A percentile compares a stretch with the other conserved stretches of the same genome.
phyloP scores from a whole-genome alignment of 768 basidiomycete genomes.

The Butyriboletus loyo region DNA sequence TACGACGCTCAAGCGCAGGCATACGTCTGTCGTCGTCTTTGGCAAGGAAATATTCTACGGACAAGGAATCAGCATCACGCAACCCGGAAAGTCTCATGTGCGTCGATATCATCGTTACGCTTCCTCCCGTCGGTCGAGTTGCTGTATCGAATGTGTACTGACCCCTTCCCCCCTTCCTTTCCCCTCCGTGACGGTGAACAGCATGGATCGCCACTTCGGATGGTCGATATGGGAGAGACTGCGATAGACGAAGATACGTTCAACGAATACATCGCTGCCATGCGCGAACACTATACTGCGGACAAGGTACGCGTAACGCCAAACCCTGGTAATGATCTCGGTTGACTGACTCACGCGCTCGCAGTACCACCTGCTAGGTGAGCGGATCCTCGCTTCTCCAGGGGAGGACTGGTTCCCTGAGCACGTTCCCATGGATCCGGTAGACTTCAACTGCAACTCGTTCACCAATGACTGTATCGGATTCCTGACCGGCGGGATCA shows the following conservation, averaged over 20 bases:
- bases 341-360: background rate
- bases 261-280: slow-evolving; percentile 73
- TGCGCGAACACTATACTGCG: slow-evolving; percentile 80
- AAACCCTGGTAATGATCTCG: background rate
- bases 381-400: background rate
- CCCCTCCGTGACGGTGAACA: slow-evolving; percentile 24
- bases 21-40: slow-evolving; percentile 88
- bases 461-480: slow-evolving; percentile 88
- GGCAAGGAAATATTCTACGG: slow-evolving; percentile 89
- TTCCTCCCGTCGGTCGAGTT: background rate
- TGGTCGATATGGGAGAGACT: slow-evolving; percentile 76
- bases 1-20: slow-evolving; percentile 48
- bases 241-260: slow-evolving; percentile 82
- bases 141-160: background rate
- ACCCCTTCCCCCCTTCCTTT: background rate
- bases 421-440: background rate
- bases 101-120: slow-evolving; percentile 28
- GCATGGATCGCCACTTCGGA: slow-evolving; percentile 72
- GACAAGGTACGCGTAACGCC: slow-evolving; percentile 62
- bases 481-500: slow-evolving; percentile 79
- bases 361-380: slow-evolving; percentile 86
- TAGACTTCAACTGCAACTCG: slow-evolving; percentile 94
- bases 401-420: background rate
- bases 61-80: slow-evolving; percentile 70
- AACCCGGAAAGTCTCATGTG: slow-evolving; percentile 82